A percentile compares a stretch with the other conserved stretches of the same genome.
Evolutionary conservation across 1,284 basidiomycete genomes (phyloP).

Genomic region (Sparassis latifolia): DNA sequence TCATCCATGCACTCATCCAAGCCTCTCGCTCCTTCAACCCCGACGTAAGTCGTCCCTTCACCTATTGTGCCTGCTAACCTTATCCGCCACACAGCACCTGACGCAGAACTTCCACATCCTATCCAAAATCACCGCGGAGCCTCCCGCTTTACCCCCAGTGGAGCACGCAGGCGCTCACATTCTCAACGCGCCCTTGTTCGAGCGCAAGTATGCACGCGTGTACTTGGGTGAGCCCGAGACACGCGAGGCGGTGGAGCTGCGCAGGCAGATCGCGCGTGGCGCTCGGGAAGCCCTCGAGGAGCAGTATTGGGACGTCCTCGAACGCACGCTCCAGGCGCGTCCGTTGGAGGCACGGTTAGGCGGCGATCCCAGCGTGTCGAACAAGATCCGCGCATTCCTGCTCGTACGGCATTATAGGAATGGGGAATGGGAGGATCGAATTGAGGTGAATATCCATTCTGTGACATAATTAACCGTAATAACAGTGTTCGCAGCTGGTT

Average conservation of each 20-base stretch:
- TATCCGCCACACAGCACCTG: conserved; percentile 38
- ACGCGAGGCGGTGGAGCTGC: conserved; percentile 54
- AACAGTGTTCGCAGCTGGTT: conserved; percentile 48
- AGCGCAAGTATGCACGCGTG: conserved; percentile 67
- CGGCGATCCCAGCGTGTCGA: conserved; percentile 85
- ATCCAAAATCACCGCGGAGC: conserved; percentile 63
- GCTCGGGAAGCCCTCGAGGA: conserved; percentile 73
- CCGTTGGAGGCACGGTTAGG: conserved; percentile 87
- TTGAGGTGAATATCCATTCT: conserved; percentile 54
- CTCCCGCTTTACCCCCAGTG: conserved; percentile 59
- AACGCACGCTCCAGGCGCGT: conserved; percentile 77
- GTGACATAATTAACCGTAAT: neutral
- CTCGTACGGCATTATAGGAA: conserved; percentile 75
- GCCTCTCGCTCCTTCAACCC: conserved; percentile 50
- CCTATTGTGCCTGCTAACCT: neutral
- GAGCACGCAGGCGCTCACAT: conserved; percentile 75
- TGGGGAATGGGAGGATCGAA: conserved; percentile 79
- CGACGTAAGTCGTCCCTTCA: conserved; percentile 39
- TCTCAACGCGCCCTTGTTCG: conserved; percentile 65
- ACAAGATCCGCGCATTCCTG: conserved; percentile 86
- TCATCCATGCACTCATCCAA: conserved; percentile 64
- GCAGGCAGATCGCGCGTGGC: conserved; percentile 67
- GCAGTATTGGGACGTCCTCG: conserved; percentile 83
- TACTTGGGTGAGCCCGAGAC: conserved; percentile 67
- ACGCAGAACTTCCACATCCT: conserved; percentile 68